Conservation (phyloP, 768 basidiomycete genomes). For the Cyclocybe cylindracea region DNA sequence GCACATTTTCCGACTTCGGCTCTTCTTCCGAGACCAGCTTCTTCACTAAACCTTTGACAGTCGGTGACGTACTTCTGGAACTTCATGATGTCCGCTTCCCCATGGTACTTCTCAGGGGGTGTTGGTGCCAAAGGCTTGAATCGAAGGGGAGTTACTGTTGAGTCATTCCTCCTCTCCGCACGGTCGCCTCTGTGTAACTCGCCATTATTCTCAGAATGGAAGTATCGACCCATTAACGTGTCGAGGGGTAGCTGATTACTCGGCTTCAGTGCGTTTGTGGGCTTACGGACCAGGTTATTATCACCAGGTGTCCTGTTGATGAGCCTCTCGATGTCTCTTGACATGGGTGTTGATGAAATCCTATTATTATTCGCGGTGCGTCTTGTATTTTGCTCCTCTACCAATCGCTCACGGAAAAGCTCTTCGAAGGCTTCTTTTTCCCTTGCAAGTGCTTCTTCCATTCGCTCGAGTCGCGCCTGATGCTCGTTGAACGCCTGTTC, state of each 20-base stretch:
- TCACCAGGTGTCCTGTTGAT: not conserved
- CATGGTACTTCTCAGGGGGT: not conserved
- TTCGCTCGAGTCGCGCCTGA: too few species aligned
- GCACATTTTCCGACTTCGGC: constrained; percentile 19
- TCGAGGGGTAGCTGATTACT: not conserved
- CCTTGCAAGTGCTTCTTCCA: too few species aligned
- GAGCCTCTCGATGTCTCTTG: not conserved
- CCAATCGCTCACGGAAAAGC: not conserved
- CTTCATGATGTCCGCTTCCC: not conserved
- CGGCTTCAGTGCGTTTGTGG: not conserved
- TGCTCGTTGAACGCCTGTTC: too few species aligned
- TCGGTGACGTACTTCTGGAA: not conserved
- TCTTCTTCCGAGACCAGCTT: not conserved
- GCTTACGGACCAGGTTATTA: not conserved
- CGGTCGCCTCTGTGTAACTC: not conserved
- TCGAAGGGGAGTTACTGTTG: not conserved
- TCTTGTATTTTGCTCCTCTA: not conserved
- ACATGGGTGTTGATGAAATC: not conserved
- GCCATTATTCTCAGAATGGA: not conserved
- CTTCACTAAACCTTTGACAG: not conserved
- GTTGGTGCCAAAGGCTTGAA: too few species aligned
- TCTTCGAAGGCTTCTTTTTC: not conserved
- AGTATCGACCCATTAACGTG: not conserved
- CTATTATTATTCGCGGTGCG: not conserved
- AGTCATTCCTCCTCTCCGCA: not conserved